phyloP scores from a whole-genome alignment of 768 basidiomycete species.

The Lactifluus rugatus region DNA sequence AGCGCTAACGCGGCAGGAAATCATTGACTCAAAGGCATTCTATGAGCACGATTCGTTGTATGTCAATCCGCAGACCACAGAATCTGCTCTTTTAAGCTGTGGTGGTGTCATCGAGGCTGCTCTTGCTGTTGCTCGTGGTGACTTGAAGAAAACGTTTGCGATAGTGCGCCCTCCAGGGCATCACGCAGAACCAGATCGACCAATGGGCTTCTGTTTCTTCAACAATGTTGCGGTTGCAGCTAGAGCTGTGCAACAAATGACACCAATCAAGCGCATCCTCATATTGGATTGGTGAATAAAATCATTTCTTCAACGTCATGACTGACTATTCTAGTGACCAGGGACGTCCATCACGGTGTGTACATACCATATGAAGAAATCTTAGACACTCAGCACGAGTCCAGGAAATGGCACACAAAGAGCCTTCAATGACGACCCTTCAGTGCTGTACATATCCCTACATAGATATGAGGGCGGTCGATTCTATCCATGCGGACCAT shows the following conservation, averaged over 20 bases:
- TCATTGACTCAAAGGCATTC: slow-evolving; percentile 64
- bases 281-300: slow-evolving; percentile 86
- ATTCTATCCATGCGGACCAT: slow-evolving; percentile 90
- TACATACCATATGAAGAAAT: neutral
- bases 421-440: slow-evolving; percentile 89
- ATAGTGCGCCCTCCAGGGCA: slow-evolving; percentile 97
- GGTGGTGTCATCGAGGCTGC: slow-evolving; percentile 92
- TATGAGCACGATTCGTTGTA: slow-evolving; percentile 92
- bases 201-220: slow-evolving; percentile 99
- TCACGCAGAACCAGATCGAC: slow-evolving; percentile 95
- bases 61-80: slow-evolving; percentile 76
- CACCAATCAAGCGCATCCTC: slow-evolving; percentile 66
- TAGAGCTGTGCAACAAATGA: slow-evolving; percentile 63
- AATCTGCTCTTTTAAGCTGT: slow-evolving; percentile 79
- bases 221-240: slow-evolving; percentile 96
- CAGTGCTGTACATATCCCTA: slow-evolving; percentile 86
- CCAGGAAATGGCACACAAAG: slow-evolving; percentile 94
- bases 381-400: neutral
- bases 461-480: slow-evolving; percentile 89
- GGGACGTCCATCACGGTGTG: slow-evolving; percentile 93
- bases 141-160: slow-evolving; percentile 81
- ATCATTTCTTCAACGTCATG: neutral
- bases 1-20: slow-evolving; percentile 72
- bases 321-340: slow-evolving; percentile 25
- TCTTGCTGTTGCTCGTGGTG: slow-evolving; percentile 71